phyloP scores from a whole-genome alignment of 2,329 filamentous ascomycete genomes.

The Verticillium nubilum region DNA sequence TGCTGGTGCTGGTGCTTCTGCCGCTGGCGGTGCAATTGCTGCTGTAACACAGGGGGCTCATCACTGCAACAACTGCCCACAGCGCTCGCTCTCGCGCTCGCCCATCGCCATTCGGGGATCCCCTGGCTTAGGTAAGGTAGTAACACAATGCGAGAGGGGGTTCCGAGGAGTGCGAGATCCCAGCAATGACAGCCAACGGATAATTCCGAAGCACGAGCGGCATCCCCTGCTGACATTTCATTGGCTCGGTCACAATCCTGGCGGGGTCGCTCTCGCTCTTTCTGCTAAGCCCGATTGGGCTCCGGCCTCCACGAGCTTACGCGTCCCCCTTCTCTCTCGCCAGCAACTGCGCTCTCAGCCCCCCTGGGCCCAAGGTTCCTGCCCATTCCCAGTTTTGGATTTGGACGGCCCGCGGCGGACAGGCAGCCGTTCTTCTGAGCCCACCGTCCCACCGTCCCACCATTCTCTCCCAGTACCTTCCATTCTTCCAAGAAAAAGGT shows the following conservation, averaged over 20 bases:
- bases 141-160: not conserved
- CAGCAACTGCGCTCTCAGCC: slow-evolving; percentile 33
- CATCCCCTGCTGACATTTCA: not conserved
- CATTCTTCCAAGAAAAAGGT: not conserved
- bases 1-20: too few species aligned
- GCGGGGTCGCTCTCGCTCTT: not conserved
- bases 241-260: not conserved
- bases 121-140: not conserved
- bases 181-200: not conserved
- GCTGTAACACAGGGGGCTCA: not conserved
- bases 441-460: not conserved
- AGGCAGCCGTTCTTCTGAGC: not conserved
- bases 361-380: not conserved
- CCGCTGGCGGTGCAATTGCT: not conserved
- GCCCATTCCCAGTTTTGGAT: slow-evolving; percentile 1
- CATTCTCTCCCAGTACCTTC: too few species aligned
- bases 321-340: slow-evolving; percentile 5
- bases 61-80: not conserved
- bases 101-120: not conserved
- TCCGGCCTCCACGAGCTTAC: not conserved
- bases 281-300: slow-evolving; percentile 1
- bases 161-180: not conserved
- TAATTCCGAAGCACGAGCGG: not conserved
- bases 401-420: not conserved
- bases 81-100: too few species aligned